Base-by-base conservation (phyloP, 1,284 basidiomycete species). In the Tylopilus orsonianus region DNA sequence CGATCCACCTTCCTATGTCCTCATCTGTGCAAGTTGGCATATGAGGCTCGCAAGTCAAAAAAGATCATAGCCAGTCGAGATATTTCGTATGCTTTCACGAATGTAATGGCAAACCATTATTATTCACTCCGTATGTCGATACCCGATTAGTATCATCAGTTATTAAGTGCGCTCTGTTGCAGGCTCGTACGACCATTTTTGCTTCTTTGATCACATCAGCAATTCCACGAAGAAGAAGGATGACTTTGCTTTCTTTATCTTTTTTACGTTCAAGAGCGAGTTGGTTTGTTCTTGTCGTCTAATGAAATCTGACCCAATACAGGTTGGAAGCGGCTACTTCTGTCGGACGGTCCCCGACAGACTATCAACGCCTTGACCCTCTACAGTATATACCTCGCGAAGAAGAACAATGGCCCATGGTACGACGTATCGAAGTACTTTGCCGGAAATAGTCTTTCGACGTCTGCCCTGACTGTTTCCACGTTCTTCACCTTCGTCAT, bases 181-280 rank as follows among this genome's bases (percentile, higher is more conserved):
- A 90, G 91, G 90, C 48, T 93, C 90, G 39, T 99, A 98, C 68
- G 87, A 97, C 67, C 91, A 97, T 69, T 98, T 97, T 66, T 98
- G 96, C 71, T 94, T 99, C 75, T 99, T 98, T 69, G 87, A 89
- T 58, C 93, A 97, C 61, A 97, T 99, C 71, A 87, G 88, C 63
- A 87, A 91, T 63, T 97, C 95, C 27, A 96, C 93, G 26, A 97
- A 97, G 79, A 87, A 85, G 59, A 94, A 89, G 69, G 96, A 99
- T 69, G 93, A 97, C 64, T 93, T 98, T 70, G 93, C 95, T 41
- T 98, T 99, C 79, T 99, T 97, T 71, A 84, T 98, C 67, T 99
- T 98, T 81, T 99, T 99, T 74, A 90, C 90, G 1, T 99, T 99
- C 82, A 99, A 99, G 76, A 93, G 93, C 90, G 50, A 44, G 83